Percentiles rank a stretch among this genome's conserved stretches.
Conservation (phyloP, 2,329 filamentous ascomycete species). For the Aurifilum marmelostoma region DNA sequence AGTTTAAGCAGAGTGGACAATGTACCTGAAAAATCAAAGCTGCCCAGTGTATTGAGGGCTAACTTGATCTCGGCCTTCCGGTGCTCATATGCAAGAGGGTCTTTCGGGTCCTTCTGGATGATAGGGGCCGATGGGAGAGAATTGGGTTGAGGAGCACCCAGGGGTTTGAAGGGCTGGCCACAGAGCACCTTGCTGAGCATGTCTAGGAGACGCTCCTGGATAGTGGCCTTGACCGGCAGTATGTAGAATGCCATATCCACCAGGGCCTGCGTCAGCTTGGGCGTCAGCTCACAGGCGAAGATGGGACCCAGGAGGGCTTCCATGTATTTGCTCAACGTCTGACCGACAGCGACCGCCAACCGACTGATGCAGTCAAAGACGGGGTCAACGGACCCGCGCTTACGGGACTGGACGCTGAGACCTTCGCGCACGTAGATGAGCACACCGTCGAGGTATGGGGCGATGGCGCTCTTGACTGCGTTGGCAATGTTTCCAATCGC, state of each 20-base stretch:
- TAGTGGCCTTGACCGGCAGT: conserved; percentile 86
- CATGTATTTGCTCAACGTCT: conserved; percentile 98
- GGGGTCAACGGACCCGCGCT: conserved; percentile 68
- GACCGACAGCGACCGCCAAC: conserved; percentile 90
- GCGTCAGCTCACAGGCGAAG: conserved; percentile 92
- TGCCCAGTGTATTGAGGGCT: conserved; percentile 92
- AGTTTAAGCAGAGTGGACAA: conserved; percentile 27
- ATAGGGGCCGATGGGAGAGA: conserved; percentile 80
- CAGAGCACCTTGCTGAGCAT: conserved; percentile 94
- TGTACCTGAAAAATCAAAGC: conserved; percentile 85
- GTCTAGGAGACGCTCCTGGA: conserved; percentile 91
- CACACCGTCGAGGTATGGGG: conserved; percentile 92
- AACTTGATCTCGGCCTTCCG: conserved; percentile 87
- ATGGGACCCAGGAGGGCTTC: conserved; percentile 93
- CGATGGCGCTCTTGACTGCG: conserved; percentile 92
- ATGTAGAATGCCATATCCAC: conserved; percentile 99
- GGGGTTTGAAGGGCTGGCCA: conserved; percentile 86
- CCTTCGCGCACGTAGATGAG: conserved; percentile 92
- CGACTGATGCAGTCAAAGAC: conserved; percentile 99
- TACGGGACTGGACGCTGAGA: conserved; percentile 76
- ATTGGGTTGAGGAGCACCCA: conserved; percentile 85
- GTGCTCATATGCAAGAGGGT: conserved; percentile 78
- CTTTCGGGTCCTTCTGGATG: conserved; percentile 84
- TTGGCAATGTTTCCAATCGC: conserved; percentile 97
- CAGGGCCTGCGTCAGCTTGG: conserved; percentile 90